phyloP scores from a whole-genome alignment of 75 land plant species.

The Larix kaempferi region DNA sequence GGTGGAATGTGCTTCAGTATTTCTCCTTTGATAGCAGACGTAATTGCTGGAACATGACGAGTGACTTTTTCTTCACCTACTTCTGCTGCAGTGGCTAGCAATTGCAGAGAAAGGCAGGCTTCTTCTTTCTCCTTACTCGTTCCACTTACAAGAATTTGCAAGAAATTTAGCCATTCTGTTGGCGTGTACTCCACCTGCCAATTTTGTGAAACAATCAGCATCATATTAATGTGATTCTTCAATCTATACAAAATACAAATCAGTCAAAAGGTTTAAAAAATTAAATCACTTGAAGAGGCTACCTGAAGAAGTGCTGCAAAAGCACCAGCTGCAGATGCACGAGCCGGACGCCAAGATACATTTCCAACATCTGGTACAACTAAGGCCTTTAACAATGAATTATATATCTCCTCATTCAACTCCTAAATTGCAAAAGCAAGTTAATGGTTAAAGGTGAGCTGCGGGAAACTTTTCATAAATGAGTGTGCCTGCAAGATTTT shows the following conservation, averaged over 20 bases:
- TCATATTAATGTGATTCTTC: background rate
- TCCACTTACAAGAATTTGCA: slow-evolving; percentile 55
- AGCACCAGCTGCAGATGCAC: slow-evolving; percentile 82
- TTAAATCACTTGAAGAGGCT: background rate
- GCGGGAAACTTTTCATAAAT: background rate
- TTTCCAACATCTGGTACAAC: slow-evolving; percentile 50
- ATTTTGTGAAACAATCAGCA: background rate
- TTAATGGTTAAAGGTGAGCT: background rate
- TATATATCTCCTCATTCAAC: slow-evolving; percentile 55
- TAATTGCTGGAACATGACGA: slow-evolving; percentile 55
- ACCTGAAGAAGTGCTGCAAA: slow-evolving; percentile 68
- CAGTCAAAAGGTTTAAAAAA: background rate
- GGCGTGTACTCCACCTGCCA: slow-evolving; percentile 81
- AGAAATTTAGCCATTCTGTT: slow-evolving; percentile 65
- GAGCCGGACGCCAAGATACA: slow-evolving; percentile 69
- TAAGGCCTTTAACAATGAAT: slow-evolving; percentile 65
- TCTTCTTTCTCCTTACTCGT: slow-evolving; percentile 50
- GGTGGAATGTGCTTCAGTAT: slow-evolving; percentile 56
- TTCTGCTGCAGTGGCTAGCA: slow-evolving; percentile 63
- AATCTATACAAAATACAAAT: background rate
- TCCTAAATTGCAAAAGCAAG: slow-evolving; percentile 33
- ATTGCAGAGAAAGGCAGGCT: slow-evolving; percentile 44
- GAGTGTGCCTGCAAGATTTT: background rate
- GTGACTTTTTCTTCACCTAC: slow-evolving; percentile 62
- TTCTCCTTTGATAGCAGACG: slow-evolving; percentile 43